Evolutionary conservation across 495 filamentous ascomycete species (phyloP).

Genomic region (Talaromyces thailandensis): DNA sequence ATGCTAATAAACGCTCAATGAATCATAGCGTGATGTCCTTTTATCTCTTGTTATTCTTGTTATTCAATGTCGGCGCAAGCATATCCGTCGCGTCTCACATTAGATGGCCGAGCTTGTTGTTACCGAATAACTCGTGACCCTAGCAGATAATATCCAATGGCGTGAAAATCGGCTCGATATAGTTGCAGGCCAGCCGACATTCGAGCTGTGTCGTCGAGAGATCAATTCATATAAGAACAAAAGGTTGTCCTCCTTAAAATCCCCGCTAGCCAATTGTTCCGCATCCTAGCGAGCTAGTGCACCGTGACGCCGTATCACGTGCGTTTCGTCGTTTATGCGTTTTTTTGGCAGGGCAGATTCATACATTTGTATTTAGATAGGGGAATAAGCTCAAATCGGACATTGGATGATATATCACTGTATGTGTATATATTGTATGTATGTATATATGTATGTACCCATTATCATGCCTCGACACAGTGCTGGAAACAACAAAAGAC

Average conservation of each 20-base stretch:
- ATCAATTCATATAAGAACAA: not conserved
- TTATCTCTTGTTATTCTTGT: not conserved
- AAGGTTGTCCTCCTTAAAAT: not conserved
- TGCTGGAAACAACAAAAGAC: not conserved
- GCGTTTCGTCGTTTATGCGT: not conserved
- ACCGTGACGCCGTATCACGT: not conserved
- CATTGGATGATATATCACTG: not conserved
- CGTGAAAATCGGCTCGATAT: not conserved
- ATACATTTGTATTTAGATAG: not conserved
- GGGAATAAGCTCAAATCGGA: not conserved
- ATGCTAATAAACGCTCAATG: not conserved
- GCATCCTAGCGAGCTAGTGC: not conserved
- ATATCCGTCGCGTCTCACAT: not conserved
- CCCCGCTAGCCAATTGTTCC: not conserved
- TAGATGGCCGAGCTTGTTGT: not conserved
- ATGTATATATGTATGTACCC: constrained; percentile 7
- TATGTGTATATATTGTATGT: not conserved
- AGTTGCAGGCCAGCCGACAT: not conserved
- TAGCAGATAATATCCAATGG: not conserved
- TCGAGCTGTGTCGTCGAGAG: not conserved
- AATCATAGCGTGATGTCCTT: not conserved
- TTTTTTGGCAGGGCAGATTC: not conserved
- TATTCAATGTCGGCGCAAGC: not conserved
- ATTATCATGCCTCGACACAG: constrained; percentile 3
- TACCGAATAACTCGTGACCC: not conserved